Percentiles rank a stretch among this genome's conserved stretches.
These are phyloP conservation scores for Mucor irregularis DNA, from an alignment of 371 early-diverging fungal species.

Conservation along the genomic window DNA sequence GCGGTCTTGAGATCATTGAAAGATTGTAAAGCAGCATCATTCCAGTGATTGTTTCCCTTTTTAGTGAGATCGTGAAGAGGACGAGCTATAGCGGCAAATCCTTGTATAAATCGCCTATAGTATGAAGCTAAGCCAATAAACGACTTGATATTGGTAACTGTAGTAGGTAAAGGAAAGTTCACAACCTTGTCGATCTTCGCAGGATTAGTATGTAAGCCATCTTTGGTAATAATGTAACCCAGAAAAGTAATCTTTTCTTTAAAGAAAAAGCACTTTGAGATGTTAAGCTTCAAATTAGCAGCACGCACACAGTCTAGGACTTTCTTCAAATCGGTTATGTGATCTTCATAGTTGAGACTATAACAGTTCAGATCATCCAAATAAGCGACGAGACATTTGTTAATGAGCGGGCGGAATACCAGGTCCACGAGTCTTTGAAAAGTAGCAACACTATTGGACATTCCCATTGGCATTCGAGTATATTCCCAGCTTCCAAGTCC, in stretches of 20 bases:
- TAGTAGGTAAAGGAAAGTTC: background rate
- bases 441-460: conserved; percentile 32
- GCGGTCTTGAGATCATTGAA: background rate
- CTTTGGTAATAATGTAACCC: background rate
- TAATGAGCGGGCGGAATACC: conserved; percentile 23
- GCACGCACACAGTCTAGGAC: background rate
- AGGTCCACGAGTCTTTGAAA: conserved; percentile 37
- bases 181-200: background rate
- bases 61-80: conserved; percentile 1
- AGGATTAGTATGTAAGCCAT: background rate
- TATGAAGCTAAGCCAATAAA: conserved; percentile 2
- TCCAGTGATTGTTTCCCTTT: background rate
- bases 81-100: background rate
- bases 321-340: background rate
- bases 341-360: background rate
- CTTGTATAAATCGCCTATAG: background rate
- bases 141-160: background rate
- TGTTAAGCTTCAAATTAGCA: background rate
- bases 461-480: conserved; percentile 36
- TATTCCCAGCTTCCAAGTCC: conserved; percentile 30
- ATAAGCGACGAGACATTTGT: background rate
- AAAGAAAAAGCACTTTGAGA: background rate
- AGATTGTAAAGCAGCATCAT: background rate
- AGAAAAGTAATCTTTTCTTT: background rate
- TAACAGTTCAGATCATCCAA: background rate